Evolutionary conservation across 2,329 filamentous ascomycete genomes (phyloP), one percentile per base, ranked within the genome.

Genomic region (Calonectria ilicicola): DNA sequence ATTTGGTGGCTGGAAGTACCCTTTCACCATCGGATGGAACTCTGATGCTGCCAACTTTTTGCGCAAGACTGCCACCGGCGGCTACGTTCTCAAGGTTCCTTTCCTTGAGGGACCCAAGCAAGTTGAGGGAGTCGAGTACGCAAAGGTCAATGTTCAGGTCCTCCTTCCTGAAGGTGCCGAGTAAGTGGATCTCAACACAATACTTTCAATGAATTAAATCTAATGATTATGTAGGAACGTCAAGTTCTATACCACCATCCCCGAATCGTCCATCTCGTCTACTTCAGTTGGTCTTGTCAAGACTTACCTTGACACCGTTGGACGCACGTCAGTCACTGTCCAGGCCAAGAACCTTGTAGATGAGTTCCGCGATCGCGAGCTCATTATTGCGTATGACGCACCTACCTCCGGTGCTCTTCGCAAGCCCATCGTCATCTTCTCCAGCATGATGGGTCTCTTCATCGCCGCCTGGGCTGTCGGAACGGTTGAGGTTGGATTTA

Each of bases 1-100:
- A 27, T 99, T 98, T 80, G 97, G 97, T 72, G 95, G 95, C 73
- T 99, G 97, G 97, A 98, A 98, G 85, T 98, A 98, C 85, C 97
- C 94, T 76, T 99, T 98, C 88, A 95, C 94, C 72, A 92, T 98
- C 70, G 97, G 97, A 77, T 99, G 97, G 97, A 97, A 98, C 86
- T 93, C 94, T 65, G 92, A 98, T 77, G 89, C 97, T 32, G 91
- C 91, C 80, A 91, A 90, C 70, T 97, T 94, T 83, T 83, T 99
- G 76, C 92, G 95, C 79, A 91, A 88, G 78, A 88, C 90, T 49
- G 86, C 88, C 56, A 89, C 89, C 29, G 91, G 95, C 72, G 90
- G 91, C n/a, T 98, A 95, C 80, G 89, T 98, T 12, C 89, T 99
- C 72, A 97, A 95, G 81, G 93, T 98, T 9, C 96, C 97, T 9